Evolutionary conservation across 176 grass and related monocot species (phyloP), one percentile per base, ranked within the genome.

Genomic region (Juncus inflexus): DNA sequence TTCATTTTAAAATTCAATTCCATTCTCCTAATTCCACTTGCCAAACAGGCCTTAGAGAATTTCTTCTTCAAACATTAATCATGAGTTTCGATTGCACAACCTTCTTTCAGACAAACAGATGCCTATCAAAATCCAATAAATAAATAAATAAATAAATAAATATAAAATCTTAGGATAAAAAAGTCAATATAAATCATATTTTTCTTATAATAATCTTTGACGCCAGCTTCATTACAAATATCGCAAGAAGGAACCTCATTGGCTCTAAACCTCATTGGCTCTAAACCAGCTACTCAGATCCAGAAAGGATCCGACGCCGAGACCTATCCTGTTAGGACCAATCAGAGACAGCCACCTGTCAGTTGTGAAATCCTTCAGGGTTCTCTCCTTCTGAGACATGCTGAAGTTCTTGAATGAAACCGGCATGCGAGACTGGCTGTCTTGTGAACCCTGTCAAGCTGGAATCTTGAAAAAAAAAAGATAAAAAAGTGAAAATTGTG

Each of bases 141-240:
- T 13, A 42, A 15, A 37, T 3, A 50, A 61, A 39, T 6, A 3
- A 70, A 42, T 59, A 40, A 38, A 9, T 2, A 70, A 73, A 7
- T 35, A 12, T n/a, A n/a, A n/a, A n/a, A n/a, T n/a, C n/a, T n/a
- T n/a, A n/a, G n/a, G n/a, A n/a, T n/a, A n/a, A n/a, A n/a, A n/a
- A n/a, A n/a, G n/a, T n/a, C n/a, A n/a, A n/a, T n/a, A n/a, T n/a
- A n/a, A n/a, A n/a, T 54, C 50, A 35, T 40, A 49, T 15, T 40
- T 14, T 55, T 55, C 56, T 2, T 15, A 10, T 41, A 50, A 41
- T 35, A 51, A 65, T 28, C 69, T 66, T 79, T 97, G 60, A 97
- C 86, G 63, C 88, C 83, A 75, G 92, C 72, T 83, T 97, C 82
- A 53, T 97, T 91, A 77, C 92, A 91, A 41, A 97, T 87, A 36